Percentiles rank a stretch among this genome's conserved stretches.
Conservation (phyloP, 345 rosid species). For the Trapa bicornis region DNA sequence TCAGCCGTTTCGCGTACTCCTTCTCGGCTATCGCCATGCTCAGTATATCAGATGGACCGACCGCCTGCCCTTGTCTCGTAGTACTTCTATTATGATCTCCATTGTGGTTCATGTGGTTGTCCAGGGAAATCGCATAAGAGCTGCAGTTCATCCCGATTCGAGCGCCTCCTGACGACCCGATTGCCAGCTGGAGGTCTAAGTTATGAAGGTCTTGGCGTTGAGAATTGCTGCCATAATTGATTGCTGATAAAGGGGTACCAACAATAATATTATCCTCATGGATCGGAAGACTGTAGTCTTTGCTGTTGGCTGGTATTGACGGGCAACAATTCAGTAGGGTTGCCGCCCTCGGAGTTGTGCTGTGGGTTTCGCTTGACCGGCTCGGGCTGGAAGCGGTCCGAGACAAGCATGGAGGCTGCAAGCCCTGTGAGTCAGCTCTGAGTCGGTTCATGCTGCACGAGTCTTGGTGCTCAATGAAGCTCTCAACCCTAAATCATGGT, state of each 20-base stretch:
- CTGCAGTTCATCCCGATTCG: slow-evolving; percentile 12
- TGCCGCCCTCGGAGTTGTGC: slow-evolving; percentile 30
- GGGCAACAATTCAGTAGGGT: slow-evolving; percentile 14
- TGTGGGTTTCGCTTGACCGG: slow-evolving; percentile 43
- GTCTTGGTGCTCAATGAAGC: slow-evolving; percentile 97
- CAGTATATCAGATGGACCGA: slow-evolving; percentile 21
- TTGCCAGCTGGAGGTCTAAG: slow-evolving; percentile 61
- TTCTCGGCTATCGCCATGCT: slow-evolving; percentile 53
- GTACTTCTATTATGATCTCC: neutral
- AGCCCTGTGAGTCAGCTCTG: slow-evolving; percentile 25
- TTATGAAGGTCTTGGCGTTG: slow-evolving; percentile 17
- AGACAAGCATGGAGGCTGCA: slow-evolving; percentile 41
- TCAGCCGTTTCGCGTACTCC: slow-evolving; percentile 45
- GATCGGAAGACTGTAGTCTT: neutral
- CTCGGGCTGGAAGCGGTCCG: slow-evolving; percentile 56
- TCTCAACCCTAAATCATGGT: slow-evolving; percentile 52
- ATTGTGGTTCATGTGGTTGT: neutral
- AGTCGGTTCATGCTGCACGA: slow-evolving; percentile 54
- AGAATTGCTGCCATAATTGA: slow-evolving; percentile 8
- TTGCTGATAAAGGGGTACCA: slow-evolving; percentile 12
- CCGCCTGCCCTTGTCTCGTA: neutral
- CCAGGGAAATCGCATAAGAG: neutral
- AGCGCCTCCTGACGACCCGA: slow-evolving; percentile 29
- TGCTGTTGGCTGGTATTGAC: neutral
- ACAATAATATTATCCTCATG: neutral